Conservation (phyloP, 768 basidiomycete genomes). For the button mushroom (Agaricus bisporus) region DNA sequence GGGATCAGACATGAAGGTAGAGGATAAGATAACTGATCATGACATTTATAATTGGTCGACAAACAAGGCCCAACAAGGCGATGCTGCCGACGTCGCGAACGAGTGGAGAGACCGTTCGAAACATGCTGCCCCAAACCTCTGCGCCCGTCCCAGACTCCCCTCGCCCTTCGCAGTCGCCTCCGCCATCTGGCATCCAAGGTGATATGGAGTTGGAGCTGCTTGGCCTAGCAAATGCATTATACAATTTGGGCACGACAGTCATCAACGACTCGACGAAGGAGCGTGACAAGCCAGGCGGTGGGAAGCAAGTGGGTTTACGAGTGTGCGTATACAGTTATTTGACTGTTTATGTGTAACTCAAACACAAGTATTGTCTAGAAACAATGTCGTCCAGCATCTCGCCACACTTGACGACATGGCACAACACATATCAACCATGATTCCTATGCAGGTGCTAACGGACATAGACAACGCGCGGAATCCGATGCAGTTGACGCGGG, state of each 20-base stretch:
- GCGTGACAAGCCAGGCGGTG: slow-evolving; percentile 60
- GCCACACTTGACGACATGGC: slow-evolving; percentile 64
- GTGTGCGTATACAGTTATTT: slow-evolving; percentile 47
- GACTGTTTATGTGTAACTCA: background rate
- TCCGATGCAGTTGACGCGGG: slow-evolving; percentile 76
- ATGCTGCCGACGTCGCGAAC: background rate
- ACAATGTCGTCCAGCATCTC: slow-evolving; percentile 69
- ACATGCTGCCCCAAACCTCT: slow-evolving; percentile 9
- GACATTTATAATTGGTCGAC: slow-evolving; percentile 1
- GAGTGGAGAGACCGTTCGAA: background rate
- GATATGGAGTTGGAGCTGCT: slow-evolving; percentile 73
- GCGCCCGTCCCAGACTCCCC: slow-evolving; percentile 56
- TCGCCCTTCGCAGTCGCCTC: slow-evolving; percentile 66
- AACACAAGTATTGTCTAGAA: slow-evolving; percentile 34
- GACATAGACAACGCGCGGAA: slow-evolving; percentile 80
- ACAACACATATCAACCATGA: slow-evolving; percentile 51
- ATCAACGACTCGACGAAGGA: slow-evolving; percentile 81
- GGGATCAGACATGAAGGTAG: background rate
- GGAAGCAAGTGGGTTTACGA: slow-evolving; percentile 71
- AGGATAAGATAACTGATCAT: background rate
- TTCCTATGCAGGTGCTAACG: slow-evolving; percentile 68
- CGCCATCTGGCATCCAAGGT: slow-evolving; percentile 62
- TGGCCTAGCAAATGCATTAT: slow-evolving; percentile 70
- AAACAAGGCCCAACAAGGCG: slow-evolving; percentile 8
- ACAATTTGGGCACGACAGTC: slow-evolving; percentile 78